Base-by-base conservation (phyloP, 2,329 filamentous ascomycete genomes). In the Colletotrichum noveboracense region DNA sequence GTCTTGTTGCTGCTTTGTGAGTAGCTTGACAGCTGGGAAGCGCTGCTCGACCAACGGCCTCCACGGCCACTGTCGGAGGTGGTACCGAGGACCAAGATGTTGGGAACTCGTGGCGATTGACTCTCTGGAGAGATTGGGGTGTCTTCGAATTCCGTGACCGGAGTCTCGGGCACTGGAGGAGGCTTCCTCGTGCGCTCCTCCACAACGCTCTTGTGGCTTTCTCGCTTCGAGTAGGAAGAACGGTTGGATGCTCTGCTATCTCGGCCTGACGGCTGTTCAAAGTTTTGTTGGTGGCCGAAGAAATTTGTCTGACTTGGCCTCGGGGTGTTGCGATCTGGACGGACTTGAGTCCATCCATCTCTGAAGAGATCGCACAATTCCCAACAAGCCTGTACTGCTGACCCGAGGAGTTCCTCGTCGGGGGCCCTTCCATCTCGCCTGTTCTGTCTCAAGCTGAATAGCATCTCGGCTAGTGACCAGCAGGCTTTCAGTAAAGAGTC, bases 71-170 rank as follows among this genome's bases (percentile, higher is more conserved):
- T 86, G 28, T 92, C 90, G 61, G 88, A 89, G 38, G 88, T 89
- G 6, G 95, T 94, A 4, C 95, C 95, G 1, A 98, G 90, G 0
- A 98, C 93, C 67, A 98, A 89, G 79, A 98, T 98, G 81, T 98
- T 97, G 7, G 95, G 96, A 70, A 96, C 91, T 52, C 92, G 93
- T 1, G 93, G 91, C 9, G 91, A 93, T 60, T 93, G 91, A 78
- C 94, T 94, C 71, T 96, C 95, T 0, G 94, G 94, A 0, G 96
- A 97, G 58, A 95, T 91, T 6, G 95, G 93, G 0, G 94, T 95
- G 81, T 98, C 96, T 83, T 98, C 96, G 80, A 98, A 98, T 79
- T 98, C 96, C 6, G 96, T 98, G 1, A 96, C 96, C 0, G 96
- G 96, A 0, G 96, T 98, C 85, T 98, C 96, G 1, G 96, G 96